phyloP scores from a whole-genome alignment of 2,329 filamentous ascomycete genomes.

The Malbranchea zuffiana region DNA sequence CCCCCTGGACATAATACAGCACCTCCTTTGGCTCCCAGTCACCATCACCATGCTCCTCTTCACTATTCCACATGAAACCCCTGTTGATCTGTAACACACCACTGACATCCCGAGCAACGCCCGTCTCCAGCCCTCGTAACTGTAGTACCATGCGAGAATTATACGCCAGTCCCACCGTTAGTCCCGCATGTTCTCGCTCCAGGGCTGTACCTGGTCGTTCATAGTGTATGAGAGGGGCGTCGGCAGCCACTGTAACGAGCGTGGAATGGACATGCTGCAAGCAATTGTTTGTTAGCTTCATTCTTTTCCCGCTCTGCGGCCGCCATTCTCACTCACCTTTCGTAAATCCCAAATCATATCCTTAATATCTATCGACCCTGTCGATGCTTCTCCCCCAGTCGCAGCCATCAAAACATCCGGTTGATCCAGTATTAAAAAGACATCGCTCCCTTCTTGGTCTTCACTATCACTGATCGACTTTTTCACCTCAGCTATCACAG shows the following conservation, averaged over 20 bases:
- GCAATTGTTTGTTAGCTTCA: background rate
- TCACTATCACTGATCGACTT: conserved; percentile 11
- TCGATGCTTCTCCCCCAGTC: conserved; percentile 38
- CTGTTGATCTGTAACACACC: conserved; percentile 69
- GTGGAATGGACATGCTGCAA: conserved; percentile 51
- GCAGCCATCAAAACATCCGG: conserved; percentile 55
- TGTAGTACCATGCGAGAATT: conserved; percentile 60
- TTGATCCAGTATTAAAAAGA: conserved; percentile 56
- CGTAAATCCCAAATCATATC: conserved; percentile 50
- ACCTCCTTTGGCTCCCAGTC: conserved; percentile 52
- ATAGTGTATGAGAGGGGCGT: conserved; percentile 56
- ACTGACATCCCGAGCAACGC: conserved; percentile 80
- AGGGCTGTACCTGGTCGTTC: conserved; percentile 48
- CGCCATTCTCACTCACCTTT: conserved; percentile 52
- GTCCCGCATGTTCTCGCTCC: conserved; percentile 59
- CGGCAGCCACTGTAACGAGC: conserved; percentile 59
- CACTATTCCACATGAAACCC: conserved; percentile 34
- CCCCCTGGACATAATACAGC: conserved; percentile 68
- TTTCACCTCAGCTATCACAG: conserved; percentile 25
- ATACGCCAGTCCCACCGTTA: conserved; percentile 63
- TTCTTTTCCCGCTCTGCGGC: background rate
- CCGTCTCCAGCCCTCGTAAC: conserved; percentile 69
- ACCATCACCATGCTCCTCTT: conserved; percentile 16
- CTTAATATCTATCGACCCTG: conserved; percentile 37
- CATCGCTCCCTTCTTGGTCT: conserved; percentile 21